Evolutionary conservation across 108 stramenopile species (phyloP).

Genomic region (Mayamaea pseudoterrestris): DNA sequence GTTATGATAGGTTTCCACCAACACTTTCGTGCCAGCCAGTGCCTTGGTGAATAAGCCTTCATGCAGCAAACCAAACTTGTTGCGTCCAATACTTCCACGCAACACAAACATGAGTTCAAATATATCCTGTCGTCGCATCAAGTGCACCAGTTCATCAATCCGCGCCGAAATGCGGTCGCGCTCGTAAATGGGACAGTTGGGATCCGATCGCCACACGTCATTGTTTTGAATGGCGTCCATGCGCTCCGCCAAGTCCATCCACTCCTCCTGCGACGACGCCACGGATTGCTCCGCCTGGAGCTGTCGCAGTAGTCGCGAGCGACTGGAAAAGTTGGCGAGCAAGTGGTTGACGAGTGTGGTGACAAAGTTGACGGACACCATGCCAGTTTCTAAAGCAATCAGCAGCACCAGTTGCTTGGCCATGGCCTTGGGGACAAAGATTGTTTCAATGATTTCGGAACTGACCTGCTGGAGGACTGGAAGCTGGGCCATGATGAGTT

Average conservation of each 20-base stretch:
- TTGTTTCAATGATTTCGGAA: constrained; percentile 44
- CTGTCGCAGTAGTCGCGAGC: constrained; percentile 58
- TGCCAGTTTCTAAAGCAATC: constrained; percentile 60
- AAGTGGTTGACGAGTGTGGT: constrained; percentile 34
- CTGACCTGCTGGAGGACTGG: constrained; percentile 22
- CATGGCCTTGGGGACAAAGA: constrained; percentile 64
- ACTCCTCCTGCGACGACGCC: constrained; percentile 63
- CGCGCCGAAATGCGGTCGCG: constrained; percentile 66
- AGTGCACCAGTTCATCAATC: constrained; percentile 79
- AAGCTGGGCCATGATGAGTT: background rate
- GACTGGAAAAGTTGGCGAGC: constrained; percentile 46
- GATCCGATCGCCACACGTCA: constrained; percentile 69
- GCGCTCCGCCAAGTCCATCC: constrained; percentile 81
- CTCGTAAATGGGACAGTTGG: constrained; percentile 67
- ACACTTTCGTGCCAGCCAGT: constrained; percentile 69
- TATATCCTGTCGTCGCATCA: constrained; percentile 78
- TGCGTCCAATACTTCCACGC: constrained; percentile 72
- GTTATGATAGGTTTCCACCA: constrained; percentile 84
- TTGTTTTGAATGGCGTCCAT: constrained; percentile 77
- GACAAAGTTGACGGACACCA: constrained; percentile 60
- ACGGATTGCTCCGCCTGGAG: constrained; percentile 42
- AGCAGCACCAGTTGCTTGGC: constrained; percentile 56
- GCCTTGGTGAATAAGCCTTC: constrained; percentile 78
- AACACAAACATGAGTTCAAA: constrained; percentile 85
- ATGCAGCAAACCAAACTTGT: constrained; percentile 79